A percentile compares a stretch with the other conserved stretches of the same genome.
Conservation (phyloP, 305 asterid species). For the Lippia alba region DNA sequence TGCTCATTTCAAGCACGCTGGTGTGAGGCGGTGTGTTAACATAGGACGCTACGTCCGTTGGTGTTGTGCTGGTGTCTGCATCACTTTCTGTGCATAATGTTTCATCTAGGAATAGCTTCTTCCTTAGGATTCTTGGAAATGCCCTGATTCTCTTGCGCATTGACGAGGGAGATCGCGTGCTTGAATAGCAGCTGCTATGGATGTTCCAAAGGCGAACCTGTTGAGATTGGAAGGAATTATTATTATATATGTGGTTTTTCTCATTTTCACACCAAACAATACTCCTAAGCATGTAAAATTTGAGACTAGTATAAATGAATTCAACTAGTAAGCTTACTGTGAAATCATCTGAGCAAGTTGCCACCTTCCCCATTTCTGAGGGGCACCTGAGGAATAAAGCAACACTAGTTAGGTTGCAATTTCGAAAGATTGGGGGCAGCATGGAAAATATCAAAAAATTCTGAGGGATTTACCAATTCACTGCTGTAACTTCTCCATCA, state of each 20-base stretch:
- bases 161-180: constrained; percentile 77
- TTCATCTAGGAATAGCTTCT: constrained; percentile 68
- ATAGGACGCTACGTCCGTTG: constrained; percentile 19
- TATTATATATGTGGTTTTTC: constrained; percentile 8
- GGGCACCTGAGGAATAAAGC: constrained; percentile 67
- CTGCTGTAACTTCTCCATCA: constrained; percentile 92
- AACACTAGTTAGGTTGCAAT: constrained; percentile 25
- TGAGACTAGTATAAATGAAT: background rate
- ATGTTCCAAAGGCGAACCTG: constrained; percentile 88
- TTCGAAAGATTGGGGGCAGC: background rate
- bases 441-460: background rate
- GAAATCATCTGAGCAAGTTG: constrained; percentile 94
- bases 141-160: constrained; percentile 75
- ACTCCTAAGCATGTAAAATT: constrained; percentile 11
- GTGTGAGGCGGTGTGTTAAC: constrained; percentile 42
- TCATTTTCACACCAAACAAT: background rate
- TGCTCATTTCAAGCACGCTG: constrained; percentile 46
- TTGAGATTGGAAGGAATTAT: constrained; percentile 27
- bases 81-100: constrained; percentile 37
- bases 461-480: constrained; percentile 68
- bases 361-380: constrained; percentile 82
- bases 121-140: constrained; percentile 56
- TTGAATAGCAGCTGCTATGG: constrained; percentile 74
- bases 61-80: constrained; percentile 15
- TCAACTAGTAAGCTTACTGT: constrained; percentile 59